A percentile compares a stretch with the other conserved stretches of the same genome.
phyloP scores from a whole-genome alignment of 148 eudicot species.

The Arctostaphylos glauca region DNA sequence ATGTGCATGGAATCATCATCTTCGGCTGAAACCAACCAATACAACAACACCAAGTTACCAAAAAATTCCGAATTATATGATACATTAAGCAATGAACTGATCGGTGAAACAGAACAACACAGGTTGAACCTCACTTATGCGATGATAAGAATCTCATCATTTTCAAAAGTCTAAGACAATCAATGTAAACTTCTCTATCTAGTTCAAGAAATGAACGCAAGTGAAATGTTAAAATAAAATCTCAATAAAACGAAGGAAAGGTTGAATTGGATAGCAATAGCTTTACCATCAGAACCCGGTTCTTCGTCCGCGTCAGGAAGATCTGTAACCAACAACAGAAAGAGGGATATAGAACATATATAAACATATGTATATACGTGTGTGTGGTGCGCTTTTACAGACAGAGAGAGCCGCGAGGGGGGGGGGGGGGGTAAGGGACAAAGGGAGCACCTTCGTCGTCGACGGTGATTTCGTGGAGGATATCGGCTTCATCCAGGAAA shows the following conservation, averaged over 20 bases:
- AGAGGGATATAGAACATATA: background rate
- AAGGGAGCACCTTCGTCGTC: conserved; percentile 26
- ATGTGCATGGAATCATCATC: conserved; percentile 89
- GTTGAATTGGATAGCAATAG: conserved; percentile 4
- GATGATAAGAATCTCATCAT: background rate
- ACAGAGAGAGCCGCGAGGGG: too few species aligned
- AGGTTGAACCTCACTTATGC: background rate
- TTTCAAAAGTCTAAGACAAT: background rate
- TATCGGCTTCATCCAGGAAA: conserved; percentile 24
- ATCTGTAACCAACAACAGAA: conserved; percentile 23
- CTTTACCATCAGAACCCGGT: conserved; percentile 31
- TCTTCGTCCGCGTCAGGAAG: conserved; percentile 44
- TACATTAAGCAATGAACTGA: background rate
- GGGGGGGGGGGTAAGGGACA: too few species aligned
- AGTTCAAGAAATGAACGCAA: too few species aligned
- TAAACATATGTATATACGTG: background rate
- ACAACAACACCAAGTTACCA: background rate
- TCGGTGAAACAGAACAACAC: background rate
- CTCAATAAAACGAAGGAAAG: too few species aligned
- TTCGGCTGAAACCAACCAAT: conserved; percentile 44
- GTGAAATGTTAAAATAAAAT: too few species aligned
- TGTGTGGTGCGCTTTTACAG: background rate
- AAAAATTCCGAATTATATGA: background rate
- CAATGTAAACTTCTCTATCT: background rate
- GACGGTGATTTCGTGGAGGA: conserved; percentile 20